These are phyloP conservation scores for Dimocarpus longan DNA, from an alignment of 345 rosid species.

Conservation along the genomic window DNA sequence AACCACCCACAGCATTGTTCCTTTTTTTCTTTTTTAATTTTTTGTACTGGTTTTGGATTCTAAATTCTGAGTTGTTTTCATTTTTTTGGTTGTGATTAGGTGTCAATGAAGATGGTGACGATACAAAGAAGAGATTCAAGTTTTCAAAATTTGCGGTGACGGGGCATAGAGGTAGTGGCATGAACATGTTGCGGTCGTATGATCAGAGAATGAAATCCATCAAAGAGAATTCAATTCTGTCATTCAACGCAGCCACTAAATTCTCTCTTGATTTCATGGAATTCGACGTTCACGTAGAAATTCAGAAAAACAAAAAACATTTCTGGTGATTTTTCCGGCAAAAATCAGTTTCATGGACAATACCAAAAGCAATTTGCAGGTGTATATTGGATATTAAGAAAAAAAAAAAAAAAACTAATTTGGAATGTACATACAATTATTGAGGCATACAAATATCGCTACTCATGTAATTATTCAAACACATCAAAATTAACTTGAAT, in stretches of 20 bases:
- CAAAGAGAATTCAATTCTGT: constrained; percentile 65
- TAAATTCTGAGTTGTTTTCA: not conserved
- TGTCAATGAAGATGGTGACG: constrained; percentile 34
- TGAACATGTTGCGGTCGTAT: constrained; percentile 53
- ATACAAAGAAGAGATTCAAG: constrained; percentile 18
- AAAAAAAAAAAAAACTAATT: no score
- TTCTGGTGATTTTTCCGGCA: not conserved
- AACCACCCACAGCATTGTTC: not conserved
- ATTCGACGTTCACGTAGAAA: constrained; percentile 70
- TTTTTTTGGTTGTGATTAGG: constrained; percentile 17
- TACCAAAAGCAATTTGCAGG: no score
- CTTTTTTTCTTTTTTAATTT: not conserved
- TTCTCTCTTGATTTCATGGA: constrained; percentile 63
- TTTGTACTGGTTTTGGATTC: not conserved
- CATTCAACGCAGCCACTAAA: constrained; percentile 59
- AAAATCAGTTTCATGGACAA: not conserved
- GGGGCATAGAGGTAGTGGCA: constrained; percentile 76
- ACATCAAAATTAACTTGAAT: no score
- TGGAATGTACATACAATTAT: no score
- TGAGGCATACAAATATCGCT: no score
- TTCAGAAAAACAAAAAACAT: not conserved
- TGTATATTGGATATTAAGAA: no score
- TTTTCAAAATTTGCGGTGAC: constrained; percentile 55
- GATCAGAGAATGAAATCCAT: constrained; percentile 53
- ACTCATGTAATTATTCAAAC: no score